Percentiles rank a stretch among this genome's conserved stretches.
phyloP scores from a whole-genome alignment of 1,139 yeast species.

The Geotrichum restrictum region DNA sequence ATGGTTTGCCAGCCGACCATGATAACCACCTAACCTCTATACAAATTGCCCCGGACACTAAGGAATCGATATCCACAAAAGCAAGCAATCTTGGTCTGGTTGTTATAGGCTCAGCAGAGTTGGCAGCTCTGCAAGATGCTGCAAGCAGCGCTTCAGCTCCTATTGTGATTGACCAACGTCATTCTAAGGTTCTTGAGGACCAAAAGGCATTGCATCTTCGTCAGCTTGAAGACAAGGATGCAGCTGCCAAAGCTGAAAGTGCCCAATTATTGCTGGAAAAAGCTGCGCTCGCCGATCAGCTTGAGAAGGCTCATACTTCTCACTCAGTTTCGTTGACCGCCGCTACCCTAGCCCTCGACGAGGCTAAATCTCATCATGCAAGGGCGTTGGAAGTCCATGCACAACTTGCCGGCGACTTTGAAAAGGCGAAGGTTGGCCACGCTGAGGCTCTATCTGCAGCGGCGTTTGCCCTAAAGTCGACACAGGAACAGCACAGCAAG shows the following conservation, averaged over 20 bases:
- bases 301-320: not conserved
- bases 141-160: conserved; percentile 1
- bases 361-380: not conserved
- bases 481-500: not conserved
- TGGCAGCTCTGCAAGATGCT: conserved; percentile 33
- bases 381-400: conserved; percentile 10
- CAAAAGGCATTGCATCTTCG: conserved; percentile 14
- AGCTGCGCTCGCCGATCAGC: conserved; percentile 11
- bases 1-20: not conserved
- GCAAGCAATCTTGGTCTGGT: conserved; percentile 34
- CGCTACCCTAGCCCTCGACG: conserved; percentile 9
- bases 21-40: not conserved
- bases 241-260: conserved; percentile 11
- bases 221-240: conserved; percentile 2
- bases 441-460: conserved; percentile 8
- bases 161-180: conserved; percentile 1
- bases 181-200: not conserved
- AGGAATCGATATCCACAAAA: conserved; percentile 22
- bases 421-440: not conserved
- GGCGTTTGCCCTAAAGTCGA: conserved; percentile 2
- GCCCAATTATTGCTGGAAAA: conserved; percentile 15
- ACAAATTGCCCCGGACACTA: not conserved
- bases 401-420: not conserved
- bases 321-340: conserved; percentile 17
- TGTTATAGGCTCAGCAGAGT: conserved; percentile 29